phyloP scores from a whole-genome alignment of 768 basidiomycete species.

The Trametes cubensis region DNA sequence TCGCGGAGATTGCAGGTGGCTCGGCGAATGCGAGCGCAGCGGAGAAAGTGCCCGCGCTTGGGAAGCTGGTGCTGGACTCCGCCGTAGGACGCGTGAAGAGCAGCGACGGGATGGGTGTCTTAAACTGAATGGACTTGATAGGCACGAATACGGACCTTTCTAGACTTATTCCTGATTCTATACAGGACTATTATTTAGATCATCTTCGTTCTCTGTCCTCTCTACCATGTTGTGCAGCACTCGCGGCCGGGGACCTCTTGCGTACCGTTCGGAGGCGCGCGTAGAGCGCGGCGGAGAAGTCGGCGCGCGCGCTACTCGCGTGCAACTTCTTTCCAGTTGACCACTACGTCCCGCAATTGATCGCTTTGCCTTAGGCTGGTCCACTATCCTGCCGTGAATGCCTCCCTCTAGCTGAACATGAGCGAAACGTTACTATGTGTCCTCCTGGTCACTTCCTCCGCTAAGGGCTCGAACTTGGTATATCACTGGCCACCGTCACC shows the following conservation, averaged over 20 bases:
- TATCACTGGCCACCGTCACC: constrained; percentile 87
- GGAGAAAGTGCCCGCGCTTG: not conserved
- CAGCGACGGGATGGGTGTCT: constrained; percentile 2
- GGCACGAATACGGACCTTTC: not conserved
- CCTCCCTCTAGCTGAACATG: constrained; percentile 42
- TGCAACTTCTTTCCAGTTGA: no score
- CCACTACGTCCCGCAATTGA: no score
- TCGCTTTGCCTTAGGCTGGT: no score
- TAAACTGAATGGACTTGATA: not conserved
- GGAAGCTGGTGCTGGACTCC: not conserved
- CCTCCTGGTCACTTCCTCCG: constrained; percentile 81
- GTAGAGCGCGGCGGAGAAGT: no score
- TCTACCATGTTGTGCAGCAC: no score
- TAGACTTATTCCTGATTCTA: not conserved
- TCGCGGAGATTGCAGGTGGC: not conserved
- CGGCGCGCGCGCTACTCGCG: no score
- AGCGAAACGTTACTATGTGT: constrained; percentile 80
- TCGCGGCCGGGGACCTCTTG: no score
- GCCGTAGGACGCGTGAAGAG: not conserved
- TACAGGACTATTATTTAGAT: not conserved
- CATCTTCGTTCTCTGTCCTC: no score
- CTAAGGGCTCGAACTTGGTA: constrained; percentile 76
- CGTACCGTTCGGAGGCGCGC: no score
- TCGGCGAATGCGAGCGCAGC: not conserved
- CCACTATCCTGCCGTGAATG: no score